A percentile compares a stretch with the other conserved stretches of the same genome.
Conservation (phyloP, 768 basidiomycete genomes). For the Boletus rubroflammeus region DNA sequence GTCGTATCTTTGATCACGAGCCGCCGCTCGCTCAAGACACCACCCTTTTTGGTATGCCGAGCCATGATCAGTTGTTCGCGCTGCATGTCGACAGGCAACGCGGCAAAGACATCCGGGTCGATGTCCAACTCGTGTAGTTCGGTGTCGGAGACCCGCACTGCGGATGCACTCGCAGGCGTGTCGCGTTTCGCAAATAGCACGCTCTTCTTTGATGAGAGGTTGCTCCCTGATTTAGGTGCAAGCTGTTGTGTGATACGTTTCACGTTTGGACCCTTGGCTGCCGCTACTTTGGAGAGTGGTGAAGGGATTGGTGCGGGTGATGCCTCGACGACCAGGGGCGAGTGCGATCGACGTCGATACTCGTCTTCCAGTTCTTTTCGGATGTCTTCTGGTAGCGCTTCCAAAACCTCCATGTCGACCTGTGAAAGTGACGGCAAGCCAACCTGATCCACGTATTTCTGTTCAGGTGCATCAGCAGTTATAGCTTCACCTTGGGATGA, state of each 20-base stretch:
- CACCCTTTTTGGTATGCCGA: conserved; percentile 44
- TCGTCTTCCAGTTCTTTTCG: conserved; percentile 65
- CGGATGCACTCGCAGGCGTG: conserved; percentile 24
- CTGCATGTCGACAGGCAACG: conserved; percentile 63
- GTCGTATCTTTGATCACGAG: conserved; percentile 44
- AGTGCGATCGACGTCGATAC: conserved; percentile 57
- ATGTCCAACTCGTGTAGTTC: conserved; percentile 66
- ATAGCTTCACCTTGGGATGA: conserved; percentile 31
- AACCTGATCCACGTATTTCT: conserved; percentile 16
- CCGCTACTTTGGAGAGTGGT: conserved; percentile 8
- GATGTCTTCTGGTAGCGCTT: conserved; percentile 67
- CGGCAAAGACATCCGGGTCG: conserved; percentile 67
- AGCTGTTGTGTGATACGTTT: conserved; percentile 63
- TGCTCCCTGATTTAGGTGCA: conserved; percentile 49
- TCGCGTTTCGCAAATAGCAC: conserved; percentile 37
- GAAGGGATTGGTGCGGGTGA: background rate
- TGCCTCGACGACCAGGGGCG: conserved; percentile 36
- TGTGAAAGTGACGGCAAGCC: conserved; percentile 74
- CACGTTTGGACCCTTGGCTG: conserved; percentile 41
- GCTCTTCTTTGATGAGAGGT: conserved; percentile 37
- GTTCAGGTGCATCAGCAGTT: conserved; percentile 1
- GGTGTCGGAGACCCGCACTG: conserved; percentile 45
- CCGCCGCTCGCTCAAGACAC: conserved; percentile 41
- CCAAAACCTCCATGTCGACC: conserved; percentile 65
- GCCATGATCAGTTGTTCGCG: conserved; percentile 68